Percentiles rank a stretch among this genome's conserved stretches.
phyloP scores from a whole-genome alignment of 2,329 filamentous ascomycete genomes.

The Emergomyces africanus region DNA sequence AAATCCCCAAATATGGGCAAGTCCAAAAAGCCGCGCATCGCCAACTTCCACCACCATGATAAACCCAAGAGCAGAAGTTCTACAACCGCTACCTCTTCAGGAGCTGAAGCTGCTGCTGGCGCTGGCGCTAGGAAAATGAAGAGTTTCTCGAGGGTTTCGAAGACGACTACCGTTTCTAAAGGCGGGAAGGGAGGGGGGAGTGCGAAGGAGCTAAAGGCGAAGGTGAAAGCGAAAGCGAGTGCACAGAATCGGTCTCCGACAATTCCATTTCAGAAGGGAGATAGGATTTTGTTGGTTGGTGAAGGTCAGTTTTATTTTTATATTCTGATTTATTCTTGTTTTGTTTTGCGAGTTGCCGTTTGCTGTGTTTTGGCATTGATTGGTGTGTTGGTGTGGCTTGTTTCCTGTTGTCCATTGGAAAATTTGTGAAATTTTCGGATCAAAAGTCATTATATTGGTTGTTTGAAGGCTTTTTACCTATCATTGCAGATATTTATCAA shows the following conservation, averaged over 20 bases:
- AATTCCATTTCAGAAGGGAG: constrained; percentile 28
- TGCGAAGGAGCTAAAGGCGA: constrained; percentile 6
- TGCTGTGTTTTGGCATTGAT: neutral
- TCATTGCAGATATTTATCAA: neutral
- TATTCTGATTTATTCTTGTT: constrained; percentile 5
- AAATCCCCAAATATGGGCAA: constrained; percentile 14
- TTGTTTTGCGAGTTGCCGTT: no score
- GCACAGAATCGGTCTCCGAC: constrained; percentile 13
- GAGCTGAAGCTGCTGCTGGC: neutral
- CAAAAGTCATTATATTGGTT: neutral
- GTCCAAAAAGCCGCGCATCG: constrained; percentile 13
- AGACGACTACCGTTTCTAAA: constrained; percentile 1
- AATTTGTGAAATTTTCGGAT: neutral
- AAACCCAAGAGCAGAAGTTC: neutral
- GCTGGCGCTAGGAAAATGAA: constrained; percentile 16
- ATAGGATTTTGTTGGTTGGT: constrained; percentile 32
- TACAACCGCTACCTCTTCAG: neutral
- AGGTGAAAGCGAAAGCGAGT: constrained; percentile 13
- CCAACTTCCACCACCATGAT: constrained; percentile 7
- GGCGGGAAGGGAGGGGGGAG: neutral
- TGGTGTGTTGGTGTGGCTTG: no score
- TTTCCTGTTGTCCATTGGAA: neutral
- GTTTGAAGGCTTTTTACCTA: neutral
- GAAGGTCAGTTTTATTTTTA: constrained; percentile 26
- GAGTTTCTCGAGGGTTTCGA: constrained; percentile 17